Conservation (phyloP, 148 eudicot species). For the Nepenthes gracilis region DNA sequence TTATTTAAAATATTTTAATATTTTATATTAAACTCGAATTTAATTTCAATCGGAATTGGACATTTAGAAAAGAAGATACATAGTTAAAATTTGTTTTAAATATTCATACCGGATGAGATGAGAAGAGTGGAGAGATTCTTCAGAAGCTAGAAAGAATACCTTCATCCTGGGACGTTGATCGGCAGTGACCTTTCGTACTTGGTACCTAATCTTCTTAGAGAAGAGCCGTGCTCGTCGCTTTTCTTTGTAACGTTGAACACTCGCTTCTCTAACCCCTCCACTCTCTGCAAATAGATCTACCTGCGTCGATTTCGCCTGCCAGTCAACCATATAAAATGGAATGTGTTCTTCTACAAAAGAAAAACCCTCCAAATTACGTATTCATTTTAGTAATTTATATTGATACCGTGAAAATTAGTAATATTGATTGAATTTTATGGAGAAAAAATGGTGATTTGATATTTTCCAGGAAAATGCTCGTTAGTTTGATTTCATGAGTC, state of each 20-base stretch:
- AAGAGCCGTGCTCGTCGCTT: constrained; percentile 67
- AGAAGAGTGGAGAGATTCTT: no score
- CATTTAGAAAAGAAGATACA: no score
- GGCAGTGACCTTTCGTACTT: constrained; percentile 77
- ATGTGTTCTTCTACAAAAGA: background rate
- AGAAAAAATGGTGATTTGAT: no score
- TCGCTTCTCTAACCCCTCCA: constrained; percentile 75
- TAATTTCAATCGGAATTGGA: no score
- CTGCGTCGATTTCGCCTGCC: constrained; percentile 52
- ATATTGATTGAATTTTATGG: no score
- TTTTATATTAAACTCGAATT: no score
- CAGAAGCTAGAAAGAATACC: constrained; percentile 21
- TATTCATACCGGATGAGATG: no score
- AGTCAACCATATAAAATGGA: background rate
- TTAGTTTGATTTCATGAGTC: no score
- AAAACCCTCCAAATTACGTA: background rate
- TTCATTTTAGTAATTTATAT: background rate
- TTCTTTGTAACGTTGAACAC: constrained; percentile 75
- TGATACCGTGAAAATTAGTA: no score
- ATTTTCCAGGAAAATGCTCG: no score
- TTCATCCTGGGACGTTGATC: constrained; percentile 82
- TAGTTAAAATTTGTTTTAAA: no score
- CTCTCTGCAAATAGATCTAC: constrained; percentile 64
- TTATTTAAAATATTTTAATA: no score
- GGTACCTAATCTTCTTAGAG: constrained; percentile 78